Evolutionary conservation across 768 basidiomycete genomes (phyloP).

Genomic region (Boletus vermiculosoides): DNA sequence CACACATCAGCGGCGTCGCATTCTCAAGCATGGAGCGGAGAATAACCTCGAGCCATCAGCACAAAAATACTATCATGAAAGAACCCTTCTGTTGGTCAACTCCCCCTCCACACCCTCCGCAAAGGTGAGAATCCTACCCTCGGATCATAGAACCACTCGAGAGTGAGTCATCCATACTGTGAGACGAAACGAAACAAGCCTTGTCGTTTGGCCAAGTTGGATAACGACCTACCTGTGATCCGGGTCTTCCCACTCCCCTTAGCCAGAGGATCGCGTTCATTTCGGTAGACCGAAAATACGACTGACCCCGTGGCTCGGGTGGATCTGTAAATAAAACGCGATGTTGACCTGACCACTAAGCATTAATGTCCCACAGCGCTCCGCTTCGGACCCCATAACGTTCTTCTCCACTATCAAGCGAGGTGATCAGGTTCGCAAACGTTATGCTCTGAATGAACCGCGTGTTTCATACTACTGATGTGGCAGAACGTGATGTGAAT

Average conservation of each 20-base stretch:
- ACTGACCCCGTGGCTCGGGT: conserved; percentile 4
- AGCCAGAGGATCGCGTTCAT: background rate
- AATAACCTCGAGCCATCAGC: background rate
- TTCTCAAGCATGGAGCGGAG: conserved; percentile 4
- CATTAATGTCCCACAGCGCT: conserved; percentile 11
- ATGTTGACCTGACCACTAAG: background rate
- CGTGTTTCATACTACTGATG: conserved; percentile 8
- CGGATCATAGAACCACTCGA: background rate
- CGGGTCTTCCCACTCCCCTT: conserved; percentile 1
- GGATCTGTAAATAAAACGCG: conserved; percentile 3
- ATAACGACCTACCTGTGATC: background rate
- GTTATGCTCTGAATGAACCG: conserved; percentile 1
- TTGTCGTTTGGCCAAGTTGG: background rate
- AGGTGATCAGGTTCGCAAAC: conserved; percentile 14
- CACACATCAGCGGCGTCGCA: conserved; percentile 12
- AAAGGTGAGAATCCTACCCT: conserved; percentile 8
- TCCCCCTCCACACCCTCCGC: background rate
- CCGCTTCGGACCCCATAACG: conserved; percentile 26
- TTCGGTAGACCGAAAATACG: conserved; percentile 4
- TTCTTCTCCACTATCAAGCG: conserved; percentile 22
- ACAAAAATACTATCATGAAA: conserved; percentile 10
- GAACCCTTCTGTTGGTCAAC: background rate
- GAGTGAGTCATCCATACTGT: background rate
- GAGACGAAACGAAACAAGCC: background rate
- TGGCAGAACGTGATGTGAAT: conserved; percentile 3